phyloP scores from a whole-genome alignment of 208 protist species.

The Acanthamoeba lenticulata region DNA sequence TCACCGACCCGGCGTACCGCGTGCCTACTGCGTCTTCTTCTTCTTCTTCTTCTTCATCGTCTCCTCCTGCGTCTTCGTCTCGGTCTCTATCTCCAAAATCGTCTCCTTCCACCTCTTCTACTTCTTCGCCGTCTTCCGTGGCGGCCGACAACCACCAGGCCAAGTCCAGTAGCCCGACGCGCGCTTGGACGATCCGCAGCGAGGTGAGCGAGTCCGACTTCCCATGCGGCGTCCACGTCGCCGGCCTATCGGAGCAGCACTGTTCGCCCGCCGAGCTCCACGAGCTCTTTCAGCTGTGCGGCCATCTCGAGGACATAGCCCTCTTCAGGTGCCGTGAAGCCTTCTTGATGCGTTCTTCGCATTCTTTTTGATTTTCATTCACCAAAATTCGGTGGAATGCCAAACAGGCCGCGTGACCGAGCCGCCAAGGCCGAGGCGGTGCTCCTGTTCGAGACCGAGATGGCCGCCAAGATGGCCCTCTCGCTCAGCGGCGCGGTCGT shows the following conservation, averaged over 20 bases:
- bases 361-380: no score
- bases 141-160: no score
- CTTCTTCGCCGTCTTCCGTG: no score
- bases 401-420: not conserved
- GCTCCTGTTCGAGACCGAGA: not conserved
- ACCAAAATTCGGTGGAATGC: no score
- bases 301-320: not conserved
- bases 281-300: slow-evolving; percentile 26
- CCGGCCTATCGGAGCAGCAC: not conserved
- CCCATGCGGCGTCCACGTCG: not conserved
- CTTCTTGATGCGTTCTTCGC: no score
- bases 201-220: not conserved
- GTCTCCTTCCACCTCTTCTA: no score
- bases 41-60: not conserved
- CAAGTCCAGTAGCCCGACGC: not conserved
- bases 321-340: not conserved
- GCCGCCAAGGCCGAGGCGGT: not conserved
- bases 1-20: not conserved
- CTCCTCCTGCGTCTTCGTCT: no score
- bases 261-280: not conserved
- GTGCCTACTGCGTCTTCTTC: not conserved
- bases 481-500: slow-evolving; percentile 7
- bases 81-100: no score
- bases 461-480: not conserved
- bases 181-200: not conserved